Percentiles rank a stretch among this genome's conserved stretches.
Evolutionary conservation across 306 rosid species (phyloP).

Genomic region (Boehmeria nivea): DNA sequence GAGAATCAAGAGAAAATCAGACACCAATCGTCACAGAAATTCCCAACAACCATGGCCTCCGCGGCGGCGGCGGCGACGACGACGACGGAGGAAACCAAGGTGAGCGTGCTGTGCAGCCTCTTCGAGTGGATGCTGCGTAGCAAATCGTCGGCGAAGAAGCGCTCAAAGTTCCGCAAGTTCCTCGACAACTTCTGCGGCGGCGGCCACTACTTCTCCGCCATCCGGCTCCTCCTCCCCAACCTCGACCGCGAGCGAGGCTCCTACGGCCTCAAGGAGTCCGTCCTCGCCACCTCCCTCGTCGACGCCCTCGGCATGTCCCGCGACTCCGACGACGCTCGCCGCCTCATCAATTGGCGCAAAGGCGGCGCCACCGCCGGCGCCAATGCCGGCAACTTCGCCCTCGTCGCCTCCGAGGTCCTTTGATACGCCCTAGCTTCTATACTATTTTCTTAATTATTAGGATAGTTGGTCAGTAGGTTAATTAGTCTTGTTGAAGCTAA

Average conservation of each 20-base stretch:
- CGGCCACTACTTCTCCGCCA: constrained; percentile 48
- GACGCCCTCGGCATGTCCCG: constrained; percentile 80
- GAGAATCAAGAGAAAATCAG: too few relatives aligned
- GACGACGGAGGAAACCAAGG: constrained; percentile 62
- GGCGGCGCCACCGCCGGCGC: constrained; percentile 75
- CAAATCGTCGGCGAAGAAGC: constrained; percentile 63
- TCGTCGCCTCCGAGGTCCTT: constrained; percentile 72
- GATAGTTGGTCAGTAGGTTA: too few relatives aligned
- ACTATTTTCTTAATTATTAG: too few relatives aligned
- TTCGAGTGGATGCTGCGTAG: constrained; percentile 73
- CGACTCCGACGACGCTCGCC: constrained; percentile 74
- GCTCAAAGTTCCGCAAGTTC: constrained; percentile 81
- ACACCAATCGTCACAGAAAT: too few relatives aligned
- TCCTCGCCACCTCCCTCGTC: constrained; percentile 72
- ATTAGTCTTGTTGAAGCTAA: too few relatives aligned
- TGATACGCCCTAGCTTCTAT: background rate
- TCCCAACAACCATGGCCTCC: background rate
- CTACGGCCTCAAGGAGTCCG: constrained; percentile 89
- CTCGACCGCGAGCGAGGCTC: constrained; percentile 85
- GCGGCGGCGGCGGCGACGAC: constrained; percentile 26
- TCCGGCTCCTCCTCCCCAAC: constrained; percentile 74
- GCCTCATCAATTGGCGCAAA: constrained; percentile 89
- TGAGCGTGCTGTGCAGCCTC: constrained; percentile 70
- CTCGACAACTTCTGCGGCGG: constrained; percentile 67
- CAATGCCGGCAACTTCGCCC: constrained; percentile 75